These are phyloP conservation scores for Taxawa tesnikishii DNA, from an alignment of 2,329 filamentous ascomycete genomes.

Conservation along the genomic window DNA sequence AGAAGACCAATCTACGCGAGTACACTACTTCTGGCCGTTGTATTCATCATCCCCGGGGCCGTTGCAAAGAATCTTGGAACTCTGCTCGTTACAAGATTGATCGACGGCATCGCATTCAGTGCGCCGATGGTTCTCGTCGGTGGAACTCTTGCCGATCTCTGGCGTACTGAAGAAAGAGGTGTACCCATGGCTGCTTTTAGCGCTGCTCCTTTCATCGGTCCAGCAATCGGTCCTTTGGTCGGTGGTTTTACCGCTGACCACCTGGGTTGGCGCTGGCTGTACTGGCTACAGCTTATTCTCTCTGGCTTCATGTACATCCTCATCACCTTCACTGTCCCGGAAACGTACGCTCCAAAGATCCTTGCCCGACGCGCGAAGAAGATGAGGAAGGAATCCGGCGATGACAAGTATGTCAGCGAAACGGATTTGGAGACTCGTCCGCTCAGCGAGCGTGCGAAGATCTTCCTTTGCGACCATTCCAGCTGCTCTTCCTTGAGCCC, in stretches of 20 bases:
- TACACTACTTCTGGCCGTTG: slow-evolving; percentile 56
- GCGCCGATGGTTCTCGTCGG: slow-evolving; percentile 80
- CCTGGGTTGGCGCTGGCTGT: slow-evolving; percentile 68
- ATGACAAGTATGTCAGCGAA: slow-evolving; percentile 61
- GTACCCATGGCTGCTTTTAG: slow-evolving; percentile 80
- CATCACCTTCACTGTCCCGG: slow-evolving; percentile 79
- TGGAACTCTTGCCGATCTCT: slow-evolving; percentile 73
- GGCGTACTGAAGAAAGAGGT: slow-evolving; percentile 70
- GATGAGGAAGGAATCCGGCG: slow-evolving; percentile 56
- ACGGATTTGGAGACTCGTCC: slow-evolving; percentile 63
- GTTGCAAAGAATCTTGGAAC: slow-evolving; percentile 65
- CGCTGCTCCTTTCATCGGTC: slow-evolving; percentile 71
- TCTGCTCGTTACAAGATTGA: slow-evolving; percentile 60
- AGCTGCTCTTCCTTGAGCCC: slow-evolving; percentile 70
- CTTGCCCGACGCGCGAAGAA: slow-evolving; percentile 57
- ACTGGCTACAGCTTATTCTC: slow-evolving; percentile 77
- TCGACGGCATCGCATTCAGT: slow-evolving; percentile 75
- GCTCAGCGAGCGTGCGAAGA: slow-evolving; percentile 52
- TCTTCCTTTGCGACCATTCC: slow-evolving; percentile 73
- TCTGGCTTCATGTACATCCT: slow-evolving; percentile 57
- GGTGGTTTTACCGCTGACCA: slow-evolving; percentile 65
- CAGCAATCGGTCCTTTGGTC: slow-evolving; percentile 49
- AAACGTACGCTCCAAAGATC: slow-evolving; percentile 76
- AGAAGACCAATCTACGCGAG: slow-evolving; percentile 57
- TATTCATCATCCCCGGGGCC: slow-evolving; percentile 73